Evolutionary conservation across 139 green algal species (phyloP), one percentile per base, ranked within the genome.

Genomic region (Chlorella vulgaris): DNA sequence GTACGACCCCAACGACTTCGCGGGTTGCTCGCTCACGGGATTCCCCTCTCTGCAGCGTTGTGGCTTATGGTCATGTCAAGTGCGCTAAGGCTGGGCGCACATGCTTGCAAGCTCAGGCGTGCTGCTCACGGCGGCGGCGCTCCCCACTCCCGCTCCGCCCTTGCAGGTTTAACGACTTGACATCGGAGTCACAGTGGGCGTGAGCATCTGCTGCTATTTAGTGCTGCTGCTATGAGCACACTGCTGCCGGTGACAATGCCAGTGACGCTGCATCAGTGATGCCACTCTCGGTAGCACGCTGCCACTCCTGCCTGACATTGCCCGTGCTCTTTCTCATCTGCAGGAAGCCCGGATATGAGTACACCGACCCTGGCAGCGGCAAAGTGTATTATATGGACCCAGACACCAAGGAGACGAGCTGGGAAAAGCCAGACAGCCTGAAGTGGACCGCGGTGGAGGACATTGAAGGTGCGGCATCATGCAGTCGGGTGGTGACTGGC

Each of bases 321-420:
- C n/a, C n/a, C n/a, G n/a, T n/a, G n/a, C n/a, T n/a, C n/a, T n/a
- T n/a, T n/a, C n/a, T n/a, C n/a, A n/a, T n/a, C n/a, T 58, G 47
- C 55, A 65, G 55, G 5, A 65, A 65, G 55, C 55, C 55, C 22
- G n/a, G 18, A 31, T 65, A 65, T n/a, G 55, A 71, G 42, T 76
- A 63, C 18, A 76, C 69, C 1, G 69, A 76, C 43, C 43, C 69
- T 21, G 69, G 33, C 0, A 42, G n/a, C 2, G 69, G 43, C 13
- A 62, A 76, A 18, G 4, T 47, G 10, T 76, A 76, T 6, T 76
- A 63, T 35, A 7, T 76, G 13, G 39, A 76, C 31, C 69, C 69
- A n/a, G 42, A 63, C 6, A 76, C 69, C 0, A 76, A 76, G 69
- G 68, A 75, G 26, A 60, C 69, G 7, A 60, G 42, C 10, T 76